These are phyloP conservation scores for Fusarium sp. DNA, from an alignment of 2,329 filamentous ascomycete species.

Conservation along the genomic window DNA sequence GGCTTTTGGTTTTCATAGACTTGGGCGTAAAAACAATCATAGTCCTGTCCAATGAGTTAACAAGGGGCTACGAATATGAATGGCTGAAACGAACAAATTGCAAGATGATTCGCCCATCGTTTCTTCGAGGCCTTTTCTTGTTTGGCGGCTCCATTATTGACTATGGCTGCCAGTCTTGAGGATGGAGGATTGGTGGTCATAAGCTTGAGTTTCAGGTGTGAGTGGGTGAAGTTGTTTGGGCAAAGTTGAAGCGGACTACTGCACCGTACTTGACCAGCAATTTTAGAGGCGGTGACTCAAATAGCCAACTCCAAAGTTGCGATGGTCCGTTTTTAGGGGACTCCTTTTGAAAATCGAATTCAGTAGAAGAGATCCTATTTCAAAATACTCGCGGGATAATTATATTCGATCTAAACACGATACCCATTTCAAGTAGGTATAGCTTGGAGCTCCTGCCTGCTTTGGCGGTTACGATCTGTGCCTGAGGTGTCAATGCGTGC, in stretches of 20 bases:
- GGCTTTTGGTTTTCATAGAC: conserved; percentile 88
- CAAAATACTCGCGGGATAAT: not conserved
- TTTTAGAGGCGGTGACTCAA: not conserved
- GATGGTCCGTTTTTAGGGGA: not conserved
- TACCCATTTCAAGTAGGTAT: not conserved
- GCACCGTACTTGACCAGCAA: not conserved
- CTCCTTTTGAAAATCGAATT: not conserved
- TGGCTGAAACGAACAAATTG: conserved; percentile 76
- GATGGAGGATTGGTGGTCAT: conserved; percentile 15
- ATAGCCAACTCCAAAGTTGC: not conserved
- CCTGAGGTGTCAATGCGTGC: conserved; percentile 32
- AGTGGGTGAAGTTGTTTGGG: not conserved
- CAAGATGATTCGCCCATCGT: conserved; percentile 77
- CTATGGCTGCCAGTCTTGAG: conserved; percentile 3
- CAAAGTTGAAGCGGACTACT: not conserved
- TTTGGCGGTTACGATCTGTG: conserved; percentile 16
- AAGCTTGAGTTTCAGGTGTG: conserved; percentile 30
- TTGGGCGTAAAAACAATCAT: conserved; percentile 95
- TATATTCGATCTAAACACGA: not conserved
- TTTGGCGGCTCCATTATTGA: conserved; percentile 50
- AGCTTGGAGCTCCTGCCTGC: conserved; percentile 1
- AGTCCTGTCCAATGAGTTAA: conserved; percentile 65
- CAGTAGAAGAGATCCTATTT: not conserved
- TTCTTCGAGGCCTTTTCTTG: conserved; percentile 59
- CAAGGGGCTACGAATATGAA: conserved; percentile 11